These are phyloP conservation scores for Hymenoscyphus infarciens DNA, from an alignment of 2,329 filamentous ascomycete species.

Conservation along the genomic window DNA sequence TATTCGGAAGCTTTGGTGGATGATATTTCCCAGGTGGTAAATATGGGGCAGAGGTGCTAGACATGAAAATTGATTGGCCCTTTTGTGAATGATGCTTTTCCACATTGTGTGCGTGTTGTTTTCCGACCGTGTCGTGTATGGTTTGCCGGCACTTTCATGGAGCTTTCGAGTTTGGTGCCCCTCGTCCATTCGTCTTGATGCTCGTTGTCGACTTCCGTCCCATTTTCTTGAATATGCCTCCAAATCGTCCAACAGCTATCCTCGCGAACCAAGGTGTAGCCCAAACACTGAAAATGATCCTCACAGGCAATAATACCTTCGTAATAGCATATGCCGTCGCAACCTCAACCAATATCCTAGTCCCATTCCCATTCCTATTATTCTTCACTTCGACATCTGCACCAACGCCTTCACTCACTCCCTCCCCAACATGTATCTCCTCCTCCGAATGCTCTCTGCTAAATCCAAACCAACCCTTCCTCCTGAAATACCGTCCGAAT, in stretches of 20 bases:
- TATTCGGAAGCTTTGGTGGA: slow-evolving; percentile 2
- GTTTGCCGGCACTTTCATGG: not conserved
- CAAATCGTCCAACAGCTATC: slow-evolving; percentile 50
- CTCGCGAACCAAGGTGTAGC: slow-evolving; percentile 89
- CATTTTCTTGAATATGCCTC: slow-evolving; percentile 17
- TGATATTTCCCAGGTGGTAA: slow-evolving; percentile 3
- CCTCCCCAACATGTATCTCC: slow-evolving; percentile 24
- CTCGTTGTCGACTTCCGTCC: not conserved
- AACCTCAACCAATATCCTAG: slow-evolving; percentile 56
- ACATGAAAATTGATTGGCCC: slow-evolving; percentile 8
- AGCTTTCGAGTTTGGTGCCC: slow-evolving; percentile 2
- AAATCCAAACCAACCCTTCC: slow-evolving; percentile 78
- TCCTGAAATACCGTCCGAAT: slow-evolving; percentile 73
- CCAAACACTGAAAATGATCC: slow-evolving; percentile 78
- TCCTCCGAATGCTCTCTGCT: slow-evolving; percentile 25
- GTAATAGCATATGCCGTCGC: slow-evolving; percentile 89
- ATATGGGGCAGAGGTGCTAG: slow-evolving; percentile 7
- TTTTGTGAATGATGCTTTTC: not conserved
- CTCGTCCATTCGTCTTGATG: slow-evolving; percentile 6
- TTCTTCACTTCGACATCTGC: slow-evolving; percentile 32
- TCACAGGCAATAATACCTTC: slow-evolving; percentile 75
- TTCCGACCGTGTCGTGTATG: not conserved
- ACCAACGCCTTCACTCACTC: slow-evolving; percentile 22
- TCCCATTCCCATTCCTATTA: slow-evolving; percentile 32
- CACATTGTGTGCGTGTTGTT: slow-evolving; percentile 1